Evolutionary conservation across 805 yeast species (phyloP).

Genomic region (Candida sphagnicola): DNA sequence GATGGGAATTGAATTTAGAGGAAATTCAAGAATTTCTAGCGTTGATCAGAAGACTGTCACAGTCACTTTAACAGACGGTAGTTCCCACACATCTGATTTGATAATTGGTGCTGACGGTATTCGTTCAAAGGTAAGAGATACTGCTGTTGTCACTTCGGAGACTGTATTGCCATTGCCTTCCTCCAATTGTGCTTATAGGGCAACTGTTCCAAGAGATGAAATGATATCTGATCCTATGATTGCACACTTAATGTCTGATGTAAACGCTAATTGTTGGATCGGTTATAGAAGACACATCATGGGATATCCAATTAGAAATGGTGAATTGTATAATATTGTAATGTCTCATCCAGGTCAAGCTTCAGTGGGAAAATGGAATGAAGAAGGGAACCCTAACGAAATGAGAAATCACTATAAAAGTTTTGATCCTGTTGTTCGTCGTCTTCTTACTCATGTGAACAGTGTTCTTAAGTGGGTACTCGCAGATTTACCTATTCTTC

Average conservation of each 20-base stretch:
- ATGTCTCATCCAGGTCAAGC: slow-evolving; percentile 13
- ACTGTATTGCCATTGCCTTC: slow-evolving; percentile 9
- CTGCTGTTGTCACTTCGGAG: slow-evolving; percentile 11
- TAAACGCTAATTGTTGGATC: slow-evolving; percentile 14
- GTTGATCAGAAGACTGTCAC: slow-evolving; percentile 19
- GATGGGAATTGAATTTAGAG: slow-evolving; percentile 13
- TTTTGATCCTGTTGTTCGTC: slow-evolving; percentile 13
- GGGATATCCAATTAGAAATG: slow-evolving; percentile 14
- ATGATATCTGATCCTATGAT: slow-evolving; percentile 12
- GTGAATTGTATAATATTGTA: slow-evolving; percentile 12
- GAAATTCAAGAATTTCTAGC: slow-evolving; percentile 11
- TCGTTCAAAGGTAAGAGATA: slow-evolving; percentile 15
- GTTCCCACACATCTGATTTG: slow-evolving; percentile 17
- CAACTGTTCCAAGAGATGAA: slow-evolving; percentile 10
- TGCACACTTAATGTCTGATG: slow-evolving; percentile 12
- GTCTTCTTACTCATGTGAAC: slow-evolving; percentile 12
- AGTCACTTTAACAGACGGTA: slow-evolving; percentile 22
- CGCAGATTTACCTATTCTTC: slow-evolving; percentile 14
- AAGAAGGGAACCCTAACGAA: slow-evolving; percentile 11
- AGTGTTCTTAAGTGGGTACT: slow-evolving; percentile 14
- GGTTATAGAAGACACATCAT: slow-evolving; percentile 15
- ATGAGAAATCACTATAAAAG: slow-evolving; percentile 8
- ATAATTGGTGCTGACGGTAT: slow-evolving; percentile 29
- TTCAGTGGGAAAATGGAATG: slow-evolving; percentile 14
- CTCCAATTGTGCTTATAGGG: slow-evolving; percentile 10